These are phyloP conservation scores for Starmerella bombicola DNA, from an alignment of 805 yeast genomes.

Conservation along the genomic window DNA sequence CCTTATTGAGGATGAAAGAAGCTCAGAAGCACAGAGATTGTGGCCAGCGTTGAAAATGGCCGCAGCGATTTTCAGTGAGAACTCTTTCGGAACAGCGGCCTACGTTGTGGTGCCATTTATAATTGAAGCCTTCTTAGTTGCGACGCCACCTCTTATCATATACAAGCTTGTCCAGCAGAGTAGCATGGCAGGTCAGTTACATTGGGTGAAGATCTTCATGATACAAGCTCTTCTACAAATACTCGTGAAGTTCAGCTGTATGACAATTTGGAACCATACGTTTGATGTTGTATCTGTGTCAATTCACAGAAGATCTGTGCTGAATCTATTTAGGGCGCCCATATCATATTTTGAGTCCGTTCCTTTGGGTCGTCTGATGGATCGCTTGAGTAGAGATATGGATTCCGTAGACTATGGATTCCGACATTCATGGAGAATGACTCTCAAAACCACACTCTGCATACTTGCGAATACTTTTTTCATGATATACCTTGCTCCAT, in stretches of 20 bases:
- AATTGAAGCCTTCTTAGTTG: background rate
- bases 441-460: slow-evolving; percentile 39
- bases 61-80: background rate
- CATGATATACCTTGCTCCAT: slow-evolving; percentile 33
- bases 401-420: slow-evolving; percentile 68
- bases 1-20: background rate
- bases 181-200: background rate
- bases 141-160: slow-evolving; percentile 1
- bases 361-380: slow-evolving; percentile 79
- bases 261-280: background rate
- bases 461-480: background rate
- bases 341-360: slow-evolving; percentile 90
- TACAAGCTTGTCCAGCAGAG: background rate
- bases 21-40: background rate
- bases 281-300: background rate
- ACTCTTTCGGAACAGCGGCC: background rate
- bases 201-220: background rate
- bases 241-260: background rate
- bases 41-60: background rate
- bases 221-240: background rate
- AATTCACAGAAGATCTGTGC: slow-evolving; percentile 57
- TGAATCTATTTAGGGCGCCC: slow-evolving; percentile 64
- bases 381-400: slow-evolving; percentile 78
- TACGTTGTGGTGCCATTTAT: background rate
- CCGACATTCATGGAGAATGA: slow-evolving; percentile 27